These are phyloP conservation scores for Sclerotinia sclerotiorum DNA, from an alignment of 2,329 filamentous ascomycete species.

Conservation along the genomic window DNA sequence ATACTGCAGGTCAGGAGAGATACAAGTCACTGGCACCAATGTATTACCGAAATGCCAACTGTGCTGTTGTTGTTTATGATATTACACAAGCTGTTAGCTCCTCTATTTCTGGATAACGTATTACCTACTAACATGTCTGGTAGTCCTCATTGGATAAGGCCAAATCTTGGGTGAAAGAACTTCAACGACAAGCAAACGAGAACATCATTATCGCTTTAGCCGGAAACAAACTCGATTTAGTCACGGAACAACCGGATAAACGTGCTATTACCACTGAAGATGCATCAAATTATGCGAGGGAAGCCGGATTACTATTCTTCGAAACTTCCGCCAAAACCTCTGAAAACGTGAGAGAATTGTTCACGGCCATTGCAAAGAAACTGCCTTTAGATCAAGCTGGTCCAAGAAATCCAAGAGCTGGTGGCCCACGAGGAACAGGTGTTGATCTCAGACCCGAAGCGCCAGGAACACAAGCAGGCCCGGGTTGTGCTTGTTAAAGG, in stretches of 20 bases:
- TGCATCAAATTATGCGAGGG: slow-evolving; percentile 90
- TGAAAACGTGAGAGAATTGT: slow-evolving; percentile 92
- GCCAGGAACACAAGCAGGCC: slow-evolving; percentile 57
- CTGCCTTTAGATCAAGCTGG: slow-evolving; percentile 93
- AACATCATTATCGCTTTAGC: slow-evolving; percentile 99
- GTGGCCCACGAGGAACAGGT: slow-evolving; percentile 50
- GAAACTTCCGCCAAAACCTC: slow-evolving; percentile 98
- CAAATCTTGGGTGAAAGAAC: slow-evolving; percentile 98
- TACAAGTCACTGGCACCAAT: slow-evolving; percentile 99
- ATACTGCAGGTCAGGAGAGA: slow-evolving; percentile 95
- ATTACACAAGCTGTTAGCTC: slow-evolving; percentile 89
- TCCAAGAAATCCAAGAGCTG: slow-evolving; percentile 75
- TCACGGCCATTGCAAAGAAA: slow-evolving; percentile 97
- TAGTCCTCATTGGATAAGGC: slow-evolving; percentile 97
- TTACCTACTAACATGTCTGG: background rate
- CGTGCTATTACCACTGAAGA: slow-evolving; percentile 85
- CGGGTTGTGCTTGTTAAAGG: slow-evolving; percentile 62
- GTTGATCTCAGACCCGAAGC: slow-evolving; percentile 61
- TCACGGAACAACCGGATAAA: slow-evolving; percentile 93
- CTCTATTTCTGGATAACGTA: background rate
- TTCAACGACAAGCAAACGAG: slow-evolving; percentile 98
- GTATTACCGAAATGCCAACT: slow-evolving; percentile 99
- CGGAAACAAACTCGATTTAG: slow-evolving; percentile 96
- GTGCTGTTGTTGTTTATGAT: slow-evolving; percentile 97
- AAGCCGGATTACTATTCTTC: slow-evolving; percentile 94